Evolutionary conservation across 768 basidiomycete species (phyloP), one percentile per base, ranked within the genome.

Genomic region (Leucosporidium scottii): DNA sequence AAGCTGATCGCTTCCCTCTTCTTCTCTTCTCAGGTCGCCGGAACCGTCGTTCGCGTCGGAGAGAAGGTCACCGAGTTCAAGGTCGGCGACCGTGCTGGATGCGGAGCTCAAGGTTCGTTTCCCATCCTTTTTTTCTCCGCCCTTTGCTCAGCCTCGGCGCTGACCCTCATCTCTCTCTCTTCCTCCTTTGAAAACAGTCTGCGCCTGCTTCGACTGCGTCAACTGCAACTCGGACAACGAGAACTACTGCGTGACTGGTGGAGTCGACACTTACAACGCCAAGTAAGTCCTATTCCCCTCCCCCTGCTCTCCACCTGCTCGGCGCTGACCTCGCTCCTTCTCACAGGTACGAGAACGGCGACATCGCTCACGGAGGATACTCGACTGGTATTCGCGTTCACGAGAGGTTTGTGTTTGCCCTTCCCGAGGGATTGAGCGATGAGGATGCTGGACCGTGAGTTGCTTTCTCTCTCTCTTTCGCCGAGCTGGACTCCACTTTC

Each of bases 11-110:
- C n/a, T n/a, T n/a, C n/a, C n/a, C n/a, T n/a, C n/a, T n/a, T n/a
- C n/a, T n/a, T n/a, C n/a, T n/a, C n/a, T n/a, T n/a, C n/a, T n/a
- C n/a, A n/a, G 51, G 60, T 71, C 61, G 58, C 66, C 8, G 75
- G 75, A 3, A 70, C 39, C 54, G 75, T 73, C n/a, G 73, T 72
- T 34, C 67, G 73, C 30, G 78, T 81, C 50, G 80, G 80, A 5
- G 61, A 72, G 21, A 71, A 77, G 18, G 79, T 80, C 48, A 73
- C 66, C 53, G 78, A 78, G 66, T 78, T 80, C 75, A 78, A 79
- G 67, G 78, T 79, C 27, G 71, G 71, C 18, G 71, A 72, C 51
- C 55, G 62, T 21, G 70, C 59, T 15, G 67, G 56, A 13, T 50
- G 64, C 18, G 67, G 63, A 17, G 71, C 71, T 31, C 68, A 75